Base-by-base conservation (phyloP, 768 basidiomycete genomes). In the Hypsizygus marmoreus region DNA sequence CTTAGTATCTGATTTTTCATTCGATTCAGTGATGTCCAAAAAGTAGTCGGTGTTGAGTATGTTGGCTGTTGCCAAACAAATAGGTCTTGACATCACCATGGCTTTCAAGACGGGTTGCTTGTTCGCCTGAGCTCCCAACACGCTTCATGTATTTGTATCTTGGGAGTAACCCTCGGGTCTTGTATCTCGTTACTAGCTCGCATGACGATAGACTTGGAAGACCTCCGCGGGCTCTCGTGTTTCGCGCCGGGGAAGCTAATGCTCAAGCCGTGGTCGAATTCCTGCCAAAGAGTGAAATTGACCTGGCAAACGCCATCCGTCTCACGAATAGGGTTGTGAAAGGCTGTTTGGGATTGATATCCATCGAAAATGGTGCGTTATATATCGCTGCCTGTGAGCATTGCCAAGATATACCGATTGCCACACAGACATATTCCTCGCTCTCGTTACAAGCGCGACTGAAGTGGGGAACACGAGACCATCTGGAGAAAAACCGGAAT, bases 201-300 rank as follows among this genome's bases (percentile, higher is more conserved):
- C 81, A 84, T 42, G 85, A 88, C 46, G 84, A 87, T 59, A 71
- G 66, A 45, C 64, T 72, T 33, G 87, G 82, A 13, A 70, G 75
- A 42, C 86, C 88, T 14, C 66, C 65, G 25, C 72, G 78, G 52
- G 87, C 76, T 11, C 79, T 93, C 26, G 76, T 86, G 37, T 91
- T 93, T 63, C 86, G 88, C 37, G 76, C 80, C 17, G 81, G 83
- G 16, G 69, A 75, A 46, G 57, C 64, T 12, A 62, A 64, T 43
- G 64, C 79, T 7, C 88, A 91, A 60, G 88, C 88, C 34, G 79
- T 95, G 32, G 91, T 95, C 17, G 93, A 95, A 66, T 92, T 95
- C 57, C 65, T 95, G 9, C 82, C 78, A 0, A 83, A 82, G 51
- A 73, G 81, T 40, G 77, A 90, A 56, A 77, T 95, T 29, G 82